Conservation (phyloP, 139 green algal species). For the Chara braunii region DNA sequence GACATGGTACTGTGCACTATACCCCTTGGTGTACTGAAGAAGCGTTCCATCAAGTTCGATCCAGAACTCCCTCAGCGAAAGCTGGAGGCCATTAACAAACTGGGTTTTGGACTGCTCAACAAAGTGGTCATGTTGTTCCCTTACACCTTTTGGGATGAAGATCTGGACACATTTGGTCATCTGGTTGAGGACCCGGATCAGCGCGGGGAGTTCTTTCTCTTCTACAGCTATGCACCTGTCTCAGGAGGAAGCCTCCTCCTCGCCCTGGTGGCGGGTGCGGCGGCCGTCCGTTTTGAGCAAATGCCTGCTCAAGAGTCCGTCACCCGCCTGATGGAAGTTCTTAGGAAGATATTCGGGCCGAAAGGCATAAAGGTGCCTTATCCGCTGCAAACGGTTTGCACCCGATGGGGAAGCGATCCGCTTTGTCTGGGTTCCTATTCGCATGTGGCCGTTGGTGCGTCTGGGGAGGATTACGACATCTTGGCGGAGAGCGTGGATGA, state of each 20-base stretch:
- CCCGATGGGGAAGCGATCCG: slow-evolving; percentile 73
- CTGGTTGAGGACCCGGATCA: slow-evolving; percentile 43
- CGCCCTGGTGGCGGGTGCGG: slow-evolving; percentile 71
- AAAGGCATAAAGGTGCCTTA: slow-evolving; percentile 62
- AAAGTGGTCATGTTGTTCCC: slow-evolving; percentile 91
- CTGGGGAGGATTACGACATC: slow-evolving; percentile 76
- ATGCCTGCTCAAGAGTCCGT: slow-evolving; percentile 42
- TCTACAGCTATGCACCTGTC: slow-evolving; percentile 61
- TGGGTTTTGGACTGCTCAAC: slow-evolving; percentile 80
- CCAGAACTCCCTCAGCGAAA: slow-evolving; percentile 76
- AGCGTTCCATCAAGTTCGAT: slow-evolving; percentile 55
- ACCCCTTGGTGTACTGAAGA: slow-evolving; percentile 68
- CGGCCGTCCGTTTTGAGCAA: slow-evolving; percentile 56
- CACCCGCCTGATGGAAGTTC: slow-evolving; percentile 59
- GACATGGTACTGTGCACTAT: slow-evolving; percentile 62
- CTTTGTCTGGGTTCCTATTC: slow-evolving; percentile 79
- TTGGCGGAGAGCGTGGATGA: slow-evolving; percentile 31
- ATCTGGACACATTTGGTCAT: slow-evolving; percentile 78
- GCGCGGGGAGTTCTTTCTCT: slow-evolving; percentile 81
- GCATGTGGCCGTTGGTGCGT: slow-evolving; percentile 62
- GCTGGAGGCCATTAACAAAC: slow-evolving; percentile 62
- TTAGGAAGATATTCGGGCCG: slow-evolving; percentile 68
- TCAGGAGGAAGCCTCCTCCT: slow-evolving; percentile 59
- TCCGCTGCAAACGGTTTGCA: slow-evolving; percentile 58
- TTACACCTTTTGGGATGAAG: slow-evolving; percentile 73